Base-by-base conservation (phyloP, 345 rosid species). In the Ailanthus altissimus region DNA sequence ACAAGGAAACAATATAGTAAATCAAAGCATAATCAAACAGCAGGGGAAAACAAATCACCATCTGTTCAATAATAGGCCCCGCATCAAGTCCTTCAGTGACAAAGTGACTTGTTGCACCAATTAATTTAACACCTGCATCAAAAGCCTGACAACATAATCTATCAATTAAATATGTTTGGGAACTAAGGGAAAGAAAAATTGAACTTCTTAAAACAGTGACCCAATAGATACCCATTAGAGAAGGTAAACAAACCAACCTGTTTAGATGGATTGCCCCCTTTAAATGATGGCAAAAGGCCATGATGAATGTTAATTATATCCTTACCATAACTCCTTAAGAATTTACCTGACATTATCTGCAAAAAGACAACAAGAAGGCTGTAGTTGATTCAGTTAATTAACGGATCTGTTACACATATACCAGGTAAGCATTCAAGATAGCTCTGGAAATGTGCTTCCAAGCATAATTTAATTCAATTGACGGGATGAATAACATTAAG, bases 291-390 rank as follows among this genome's bases (percentile, higher is more conserved):
- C 84, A 96, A 81, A 86, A 93, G 99, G 40, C 99, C 99, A 75
- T 96, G 99, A 83, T 96, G 99, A 81, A 96, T 96, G 85, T 96
- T 96, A 77, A 96, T 93, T 81, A 93, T 75, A 87, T 93, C 97
- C 84, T 93, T 96, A 72, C 97, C 93, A 77, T 96, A 92, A 79
- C 67, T 75, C 84, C 75, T 84, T 85, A 96, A 87, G 74, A 96
- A 92, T 8, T 84, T 80, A 73, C 88, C 87, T 6, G 99, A 93
- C 21, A 96, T 81, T 79, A 93, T 0, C 98, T 96, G 92, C 72
- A 75, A 47, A 66, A 25, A 32, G 62, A 54, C 32, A 21, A 8
- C 49, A 58, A 36, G 7, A 62, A 60, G 43, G 8, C 13, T 25
- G 16, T 62, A 76, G 68, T 21, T 72, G 67, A 78, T 70, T 68